Conservation (phyloP, 2,329 filamentous ascomycete species). For the Pseudocercospora musae region DNA sequence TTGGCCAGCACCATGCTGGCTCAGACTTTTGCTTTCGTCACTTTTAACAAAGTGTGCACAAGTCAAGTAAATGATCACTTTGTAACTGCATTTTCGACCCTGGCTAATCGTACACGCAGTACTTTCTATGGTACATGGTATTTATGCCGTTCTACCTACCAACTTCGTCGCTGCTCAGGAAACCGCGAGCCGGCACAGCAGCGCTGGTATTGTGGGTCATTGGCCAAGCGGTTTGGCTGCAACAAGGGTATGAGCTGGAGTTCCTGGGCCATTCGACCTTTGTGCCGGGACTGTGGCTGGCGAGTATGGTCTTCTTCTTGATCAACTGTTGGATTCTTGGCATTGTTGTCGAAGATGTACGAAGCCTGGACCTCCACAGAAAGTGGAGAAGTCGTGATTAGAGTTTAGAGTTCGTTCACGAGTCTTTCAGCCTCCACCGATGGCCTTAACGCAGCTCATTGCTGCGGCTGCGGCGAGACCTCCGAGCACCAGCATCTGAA, state of each 20-base stretch:
- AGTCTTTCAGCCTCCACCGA: constrained; percentile 38
- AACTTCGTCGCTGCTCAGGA: constrained; percentile 65
- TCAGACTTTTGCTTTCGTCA: constrained; percentile 94
- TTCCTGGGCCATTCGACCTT: constrained; percentile 76
- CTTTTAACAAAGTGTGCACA: constrained; percentile 98
- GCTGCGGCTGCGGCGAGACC: constrained; percentile 64
- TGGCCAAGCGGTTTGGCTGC: constrained; percentile 58
- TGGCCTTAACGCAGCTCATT: constrained; percentile 59
- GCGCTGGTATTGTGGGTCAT: constrained; percentile 71
- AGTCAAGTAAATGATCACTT: constrained; percentile 67
- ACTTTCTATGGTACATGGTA: constrained; percentile 97
- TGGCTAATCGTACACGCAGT: constrained; percentile 53
- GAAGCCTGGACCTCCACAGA: constrained; percentile 4
- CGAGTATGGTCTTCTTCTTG: constrained; percentile 74
- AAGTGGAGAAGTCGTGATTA: constrained; percentile 16
- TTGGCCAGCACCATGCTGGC: constrained; percentile 82
- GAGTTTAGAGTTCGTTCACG: background rate
- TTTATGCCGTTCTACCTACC: constrained; percentile 91
- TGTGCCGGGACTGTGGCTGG: constrained; percentile 74
- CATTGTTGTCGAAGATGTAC: constrained; percentile 68
- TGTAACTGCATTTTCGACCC: background rate
- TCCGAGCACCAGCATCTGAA: constrained; percentile 64
- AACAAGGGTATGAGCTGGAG: constrained; percentile 51
- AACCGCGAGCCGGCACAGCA: constrained; percentile 58
- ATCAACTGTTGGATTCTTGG: constrained; percentile 87